Evolutionary conservation across 2,329 filamentous ascomycete genomes (phyloP), one percentile per base, ranked within the genome.

Genomic region (Zasmidium cellare): DNA sequence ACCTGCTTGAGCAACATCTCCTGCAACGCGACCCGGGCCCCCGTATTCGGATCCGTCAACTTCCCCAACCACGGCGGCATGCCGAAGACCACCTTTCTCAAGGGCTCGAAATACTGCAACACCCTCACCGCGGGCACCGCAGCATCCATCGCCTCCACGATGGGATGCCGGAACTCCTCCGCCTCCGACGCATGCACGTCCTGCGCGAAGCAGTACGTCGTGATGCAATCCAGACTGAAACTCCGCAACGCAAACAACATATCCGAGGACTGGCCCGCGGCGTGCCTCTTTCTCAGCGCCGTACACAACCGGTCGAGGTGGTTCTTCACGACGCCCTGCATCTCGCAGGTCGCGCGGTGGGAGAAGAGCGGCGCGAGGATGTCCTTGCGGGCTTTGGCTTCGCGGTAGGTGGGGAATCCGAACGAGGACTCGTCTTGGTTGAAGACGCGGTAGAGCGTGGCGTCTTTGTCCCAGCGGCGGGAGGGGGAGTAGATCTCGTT

Each of bases 391-490:
- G 71, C 65, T 58, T 76, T 79, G 31, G 73, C 69, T 55, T 74
- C 73, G 9, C 63, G 64, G 56, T 77, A 76, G 16, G 69, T 77
- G 28, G 74, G 58, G 53, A 73, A 75, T 11, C 73, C 76, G 60
- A 80, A 78, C 25, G 73, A 76, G n/a, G 76, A 77, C 18, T 72
- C 63, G 57, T 78, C 71, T 53, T 75, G 71, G 54, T 73, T 72
- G 59, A 80, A 79, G 44, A 69, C 69, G 18, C 68, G 65, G 59
- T 80, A 80, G 1, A 78, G 64, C 0, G 44, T 56, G 1, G 60
- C 61, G 45, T 79, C 75, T 55, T 80, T 79, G 57, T 78, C 71
- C 76, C 76, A 78, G 16, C 71, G 68, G 47, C 75, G 74, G 44
- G 67, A 70, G 51, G 69, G 68, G 61, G 73, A 76, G 65, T 79